These are phyloP conservation scores for Monosporascus sp. DNA, from an alignment of 2,329 filamentous ascomycete species.

Conservation along the genomic window DNA sequence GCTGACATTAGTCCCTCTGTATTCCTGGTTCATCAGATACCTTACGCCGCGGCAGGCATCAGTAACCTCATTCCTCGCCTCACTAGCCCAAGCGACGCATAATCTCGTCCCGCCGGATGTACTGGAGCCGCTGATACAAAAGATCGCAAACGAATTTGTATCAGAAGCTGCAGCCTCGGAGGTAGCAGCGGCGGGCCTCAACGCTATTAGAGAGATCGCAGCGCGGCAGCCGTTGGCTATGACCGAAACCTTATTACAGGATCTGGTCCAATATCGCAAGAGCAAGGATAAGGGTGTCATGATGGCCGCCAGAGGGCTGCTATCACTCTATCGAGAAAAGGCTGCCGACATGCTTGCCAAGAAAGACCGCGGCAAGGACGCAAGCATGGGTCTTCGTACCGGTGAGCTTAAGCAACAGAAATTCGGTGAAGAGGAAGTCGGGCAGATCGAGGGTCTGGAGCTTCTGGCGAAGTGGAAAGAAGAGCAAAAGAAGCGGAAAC, in stretches of 20 bases:
- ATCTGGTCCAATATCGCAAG: slow-evolving; percentile 91
- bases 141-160: slow-evolving; percentile 98
- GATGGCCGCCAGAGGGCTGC: slow-evolving; percentile 92
- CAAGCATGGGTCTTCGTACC: slow-evolving; percentile 71
- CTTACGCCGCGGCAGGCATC: slow-evolving; percentile 82
- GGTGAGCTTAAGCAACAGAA: slow-evolving; percentile 71
- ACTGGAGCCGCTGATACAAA: slow-evolving; percentile 83
- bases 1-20: slow-evolving; percentile 81
- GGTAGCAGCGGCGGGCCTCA: slow-evolving; percentile 86
- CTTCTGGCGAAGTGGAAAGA: slow-evolving; percentile 91
- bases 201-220: slow-evolving; percentile 92
- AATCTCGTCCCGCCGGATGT: slow-evolving; percentile 88
- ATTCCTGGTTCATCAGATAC: slow-evolving; percentile 94
- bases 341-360: slow-evolving; percentile 84
- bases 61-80: slow-evolving; percentile 90
- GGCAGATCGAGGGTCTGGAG: slow-evolving; percentile 87
- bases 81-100: slow-evolving; percentile 86
- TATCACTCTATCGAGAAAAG: slow-evolving; percentile 87
- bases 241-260: slow-evolving; percentile 91
- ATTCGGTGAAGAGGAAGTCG: slow-evolving; percentile 76
- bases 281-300: slow-evolving; percentile 98
- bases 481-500: slow-evolving; percentile 73
- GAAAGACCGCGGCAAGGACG: slow-evolving; percentile 86
- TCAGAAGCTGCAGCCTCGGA: slow-evolving; percentile 89
- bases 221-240: slow-evolving; percentile 91